Base-by-base conservation (phyloP, 306 rosid species). In the Cicer judaicum region DNA sequence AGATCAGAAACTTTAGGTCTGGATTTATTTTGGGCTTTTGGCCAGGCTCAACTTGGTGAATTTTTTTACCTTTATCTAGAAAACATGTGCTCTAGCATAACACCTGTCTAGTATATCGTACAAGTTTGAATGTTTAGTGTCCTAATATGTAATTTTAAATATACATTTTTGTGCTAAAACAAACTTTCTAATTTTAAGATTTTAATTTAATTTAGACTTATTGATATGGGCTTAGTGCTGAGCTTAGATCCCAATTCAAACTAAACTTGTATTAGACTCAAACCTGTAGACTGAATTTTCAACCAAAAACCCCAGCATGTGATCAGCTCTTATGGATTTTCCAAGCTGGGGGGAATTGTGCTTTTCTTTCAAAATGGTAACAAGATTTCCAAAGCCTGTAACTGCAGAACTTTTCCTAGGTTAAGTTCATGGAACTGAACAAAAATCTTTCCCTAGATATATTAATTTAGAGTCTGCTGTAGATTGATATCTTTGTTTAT, bases 1-100 rank as follows among this genome's bases (percentile, higher is more conserved):
- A 60, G 19, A 34, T 64, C 52, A 72, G 82, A 52, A 69, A 46
- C 49, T 62, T 70, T 52, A 6, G 50, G 21, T 41, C 46, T 14
- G 34, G 46, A 21, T 42, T 40, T 71, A 62, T 62, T 78, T 70
- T 62, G n/a, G 49, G 10, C 56, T 40, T 70, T 50, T 50, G 55
- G 49, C 56, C 70, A n/a, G 50, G 72, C 50, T 42, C 72, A 55
- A 42, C 73, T 71, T 63, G 42, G 63, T 60, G 24, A 67, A 47
- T 15, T 14, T 10, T 61, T 69, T 8, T 5, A 60, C 47, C 63
- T 68, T 16, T 18, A 69, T 69, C 54, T 19, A 69, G 70, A 68
- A 59, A 77, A 69, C 38, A 46, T 29, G 11, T 69, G n/a, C 74
- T 48, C 29, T 48, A 48, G 12, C 9, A 5, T 66, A 10, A 43